These are phyloP conservation scores for Glonium stellatum DNA, from an alignment of 495 filamentous ascomycete genomes.

Conservation along the genomic window DNA sequence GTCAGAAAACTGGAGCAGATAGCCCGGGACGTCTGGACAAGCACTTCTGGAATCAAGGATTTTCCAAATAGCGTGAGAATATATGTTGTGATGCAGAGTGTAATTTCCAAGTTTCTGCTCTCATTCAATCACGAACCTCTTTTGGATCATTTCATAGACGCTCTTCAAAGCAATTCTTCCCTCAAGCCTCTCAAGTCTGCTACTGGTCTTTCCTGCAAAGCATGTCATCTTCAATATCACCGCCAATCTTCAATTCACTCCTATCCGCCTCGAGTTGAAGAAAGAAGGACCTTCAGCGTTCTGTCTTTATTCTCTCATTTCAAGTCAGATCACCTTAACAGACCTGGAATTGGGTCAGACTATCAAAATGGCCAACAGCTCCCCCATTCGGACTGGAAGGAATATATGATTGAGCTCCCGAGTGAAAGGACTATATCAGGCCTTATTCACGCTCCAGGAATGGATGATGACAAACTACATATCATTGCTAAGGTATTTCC, in stretches of 20 bases:
- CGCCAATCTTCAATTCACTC: constrained; percentile 12
- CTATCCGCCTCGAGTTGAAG: constrained; percentile 28
- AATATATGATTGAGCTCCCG: constrained; percentile 65
- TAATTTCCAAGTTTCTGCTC: constrained; percentile 46
- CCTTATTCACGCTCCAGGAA: constrained; percentile 43
- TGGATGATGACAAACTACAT: constrained; percentile 50
- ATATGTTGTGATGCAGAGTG: constrained; percentile 56
- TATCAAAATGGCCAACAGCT: constrained; percentile 16
- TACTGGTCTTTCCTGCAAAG: constrained; percentile 58
- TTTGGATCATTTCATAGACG: constrained; percentile 58
- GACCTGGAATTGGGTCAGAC: constrained; percentile 30
- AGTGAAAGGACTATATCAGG: constrained; percentile 44
- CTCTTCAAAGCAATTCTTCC: constrained; percentile 54
- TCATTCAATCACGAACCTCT: constrained; percentile 50
- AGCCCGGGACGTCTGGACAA: constrained; percentile 57
- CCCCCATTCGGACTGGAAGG: constrained; percentile 52
- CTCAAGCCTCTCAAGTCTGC: constrained; percentile 63
- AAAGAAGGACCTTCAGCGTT: constrained; percentile 51
- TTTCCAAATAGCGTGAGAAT: constrained; percentile 56
- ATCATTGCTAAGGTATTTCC: constrained; percentile 57
- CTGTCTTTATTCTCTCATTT: constrained; percentile 63
- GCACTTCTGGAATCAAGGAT: constrained; percentile 53
- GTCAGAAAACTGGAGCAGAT: constrained; percentile 53
- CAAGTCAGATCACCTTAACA: constrained; percentile 49
- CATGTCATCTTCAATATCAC: constrained; percentile 37